A percentile compares a stretch with the other conserved stretches of the same genome.
Conservation (phyloP, 225 moss, liverwort and hornwort genomes). For the Lunularia cruciata region DNA sequence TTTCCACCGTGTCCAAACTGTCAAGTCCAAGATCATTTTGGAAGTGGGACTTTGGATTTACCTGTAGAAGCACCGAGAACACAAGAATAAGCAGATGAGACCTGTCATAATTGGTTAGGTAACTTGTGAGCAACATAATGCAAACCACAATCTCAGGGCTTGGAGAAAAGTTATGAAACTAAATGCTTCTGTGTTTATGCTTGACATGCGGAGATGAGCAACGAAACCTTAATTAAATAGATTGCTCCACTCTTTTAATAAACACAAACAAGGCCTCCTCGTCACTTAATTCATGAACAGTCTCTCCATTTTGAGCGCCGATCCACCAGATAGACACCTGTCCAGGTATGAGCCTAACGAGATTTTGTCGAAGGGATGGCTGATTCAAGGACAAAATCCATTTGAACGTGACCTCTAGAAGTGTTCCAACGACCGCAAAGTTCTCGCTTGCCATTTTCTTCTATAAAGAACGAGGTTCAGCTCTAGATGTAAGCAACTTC, state of each 20-base stretch:
- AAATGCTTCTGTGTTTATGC: background rate
- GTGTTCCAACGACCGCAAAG: background rate
- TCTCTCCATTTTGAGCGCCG: too few species aligned
- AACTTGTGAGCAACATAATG: too few species aligned
- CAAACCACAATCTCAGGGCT: too few species aligned
- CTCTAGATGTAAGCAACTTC: background rate
- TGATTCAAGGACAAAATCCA: too few species aligned
- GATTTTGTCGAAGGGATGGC: too few species aligned
- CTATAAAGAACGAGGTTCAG: background rate
- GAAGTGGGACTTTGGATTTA: constrained; percentile 66
- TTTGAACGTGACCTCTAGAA: background rate
- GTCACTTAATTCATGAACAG: too few species aligned
- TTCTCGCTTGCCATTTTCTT: too few species aligned
- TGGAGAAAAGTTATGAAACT: background rate
- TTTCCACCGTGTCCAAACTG: constrained; percentile 85
- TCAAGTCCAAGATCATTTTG: constrained; percentile 88
- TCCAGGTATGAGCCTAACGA: too few species aligned
- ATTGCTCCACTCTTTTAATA: too few species aligned
- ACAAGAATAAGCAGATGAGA: background rate
- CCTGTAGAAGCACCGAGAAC: constrained; percentile 38
- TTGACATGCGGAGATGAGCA: background rate
- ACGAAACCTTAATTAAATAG: too few species aligned
- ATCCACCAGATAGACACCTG: too few species aligned
- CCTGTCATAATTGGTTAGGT: background rate
- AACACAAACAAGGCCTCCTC: too few species aligned